These are phyloP conservation scores for Ganoderma multipileum DNA, from an alignment of 1,284 basidiomycete genomes.

Conservation along the genomic window DNA sequence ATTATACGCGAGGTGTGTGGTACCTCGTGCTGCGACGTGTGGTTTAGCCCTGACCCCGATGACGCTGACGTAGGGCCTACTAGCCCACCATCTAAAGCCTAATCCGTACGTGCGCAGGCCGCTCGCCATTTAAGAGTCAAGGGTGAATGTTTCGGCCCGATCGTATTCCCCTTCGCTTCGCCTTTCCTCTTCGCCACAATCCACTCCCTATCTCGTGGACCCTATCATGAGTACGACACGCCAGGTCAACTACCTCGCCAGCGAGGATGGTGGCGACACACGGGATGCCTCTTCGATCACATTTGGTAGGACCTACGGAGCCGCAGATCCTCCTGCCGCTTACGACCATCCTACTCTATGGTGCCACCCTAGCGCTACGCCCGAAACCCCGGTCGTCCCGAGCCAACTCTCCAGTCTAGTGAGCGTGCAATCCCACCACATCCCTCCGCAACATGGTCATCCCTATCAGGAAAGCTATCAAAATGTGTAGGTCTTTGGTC, in stretches of 20 bases:
- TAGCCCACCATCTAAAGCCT: neutral
- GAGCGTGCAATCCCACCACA: neutral
- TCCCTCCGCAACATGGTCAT: neutral
- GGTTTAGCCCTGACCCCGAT: neutral
- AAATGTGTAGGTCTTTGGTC: neutral
- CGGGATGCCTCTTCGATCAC: neutral
- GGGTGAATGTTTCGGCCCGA: neutral
- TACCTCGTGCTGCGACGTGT: neutral
- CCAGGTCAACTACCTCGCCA: neutral
- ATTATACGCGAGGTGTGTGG: neutral
- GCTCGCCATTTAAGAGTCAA: neutral
- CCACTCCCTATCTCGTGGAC: too few relatives aligned
- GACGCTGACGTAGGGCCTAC: neutral
- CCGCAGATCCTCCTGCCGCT: neutral
- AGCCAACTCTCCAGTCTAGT: neutral
- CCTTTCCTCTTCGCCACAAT: neutral
- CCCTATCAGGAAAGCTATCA: neutral
- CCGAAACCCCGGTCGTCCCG: neutral
- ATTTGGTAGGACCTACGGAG: neutral
- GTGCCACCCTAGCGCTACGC: constrained; percentile 4
- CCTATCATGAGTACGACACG: neutral
- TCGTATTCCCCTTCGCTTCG: neutral
- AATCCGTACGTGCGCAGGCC: neutral
- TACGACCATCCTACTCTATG: neutral
- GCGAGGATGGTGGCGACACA: neutral